These are phyloP conservation scores for Ambrosia artemisiifolia DNA, from an alignment of 129 eudicot genomes.

Conservation along the genomic window DNA sequence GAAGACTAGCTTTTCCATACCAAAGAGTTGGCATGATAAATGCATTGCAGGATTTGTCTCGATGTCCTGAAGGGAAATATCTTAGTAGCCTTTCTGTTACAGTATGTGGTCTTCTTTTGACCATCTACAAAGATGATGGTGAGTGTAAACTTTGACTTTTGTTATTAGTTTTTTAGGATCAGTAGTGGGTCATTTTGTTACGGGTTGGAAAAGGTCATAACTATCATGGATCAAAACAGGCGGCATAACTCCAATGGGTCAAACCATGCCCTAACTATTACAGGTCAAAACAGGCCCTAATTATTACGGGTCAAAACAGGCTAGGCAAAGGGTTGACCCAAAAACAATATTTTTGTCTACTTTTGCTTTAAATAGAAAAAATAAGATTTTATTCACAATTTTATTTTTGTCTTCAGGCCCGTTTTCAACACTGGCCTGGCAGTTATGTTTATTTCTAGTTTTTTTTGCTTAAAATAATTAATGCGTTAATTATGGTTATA, in stretches of 20 bases:
- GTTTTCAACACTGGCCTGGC: background rate
- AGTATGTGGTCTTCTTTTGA: constrained; percentile 58
- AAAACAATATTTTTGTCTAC: background rate
- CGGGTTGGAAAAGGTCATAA: background rate
- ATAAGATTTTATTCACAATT: background rate
- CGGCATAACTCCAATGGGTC: background rate
- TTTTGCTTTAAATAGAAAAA: background rate
- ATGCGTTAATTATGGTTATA: background rate
- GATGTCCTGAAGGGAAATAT: constrained; percentile 77
- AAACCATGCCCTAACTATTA: background rate
- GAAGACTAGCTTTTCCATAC: constrained; percentile 94
- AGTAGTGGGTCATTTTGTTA: background rate
- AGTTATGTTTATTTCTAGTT: background rate
- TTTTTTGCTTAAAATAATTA: background rate
- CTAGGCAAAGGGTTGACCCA: background rate
- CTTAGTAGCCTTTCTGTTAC: constrained; percentile 46
- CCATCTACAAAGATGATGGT: constrained; percentile 95
- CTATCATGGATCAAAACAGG: background rate
- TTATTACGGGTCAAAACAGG: background rate
- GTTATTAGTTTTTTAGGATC: background rate
- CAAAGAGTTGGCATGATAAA: constrained; percentile 92
- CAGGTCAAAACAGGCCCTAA: background rate
- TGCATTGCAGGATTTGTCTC: constrained; percentile 67
- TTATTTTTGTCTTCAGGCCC: background rate
- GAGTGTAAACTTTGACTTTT: constrained; percentile 6